phyloP scores from a whole-genome alignment of 2,329 filamentous ascomycete species.

The Akanthomyces muscarius region DNA sequence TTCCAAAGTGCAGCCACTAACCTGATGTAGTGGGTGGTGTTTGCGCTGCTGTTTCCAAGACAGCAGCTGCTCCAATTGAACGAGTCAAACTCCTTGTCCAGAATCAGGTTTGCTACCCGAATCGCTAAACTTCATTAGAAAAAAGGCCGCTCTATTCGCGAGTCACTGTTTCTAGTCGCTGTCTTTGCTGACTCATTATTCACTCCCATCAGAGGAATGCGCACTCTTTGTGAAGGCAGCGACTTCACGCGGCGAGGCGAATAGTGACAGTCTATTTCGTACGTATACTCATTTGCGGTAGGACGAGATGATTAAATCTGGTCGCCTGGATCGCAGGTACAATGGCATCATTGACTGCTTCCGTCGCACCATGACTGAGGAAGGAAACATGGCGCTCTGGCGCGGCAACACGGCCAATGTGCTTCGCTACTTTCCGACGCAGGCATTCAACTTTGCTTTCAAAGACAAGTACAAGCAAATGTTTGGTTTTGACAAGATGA shows the following conservation, averaged over 20 bases:
- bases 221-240: not conserved
- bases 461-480: conserved; percentile 99
- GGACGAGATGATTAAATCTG: conserved; percentile 99
- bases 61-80: conserved; percentile 98
- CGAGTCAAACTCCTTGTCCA: conserved; percentile 99
- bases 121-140: not conserved
- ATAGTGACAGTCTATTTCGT: not conserved
- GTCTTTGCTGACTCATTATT: conserved; percentile 7
- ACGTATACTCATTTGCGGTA: conserved; percentile 36
- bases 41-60: conserved; percentile 99
- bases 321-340: conserved; percentile 98
- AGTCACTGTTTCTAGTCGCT: conserved; percentile 5
- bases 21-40: conserved; percentile 87
- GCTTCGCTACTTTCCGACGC: conserved; percentile 99
- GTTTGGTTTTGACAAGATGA: conserved; percentile 99
- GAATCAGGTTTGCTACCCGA: conserved; percentile 79
- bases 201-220: not conserved
- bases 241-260: not conserved
- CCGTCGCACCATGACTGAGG: conserved; percentile 78
- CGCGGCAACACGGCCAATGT: conserved; percentile 99
- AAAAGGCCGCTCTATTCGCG: not conserved
- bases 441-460: conserved; percentile 99
- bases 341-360: conserved; percentile 93
- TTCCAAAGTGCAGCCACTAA: conserved; percentile 18
- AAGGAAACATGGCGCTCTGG: conserved; percentile 96